Conservation (phyloP, 1,139 yeast genomes). For the Meyerozyma guilliermondii region DNA sequence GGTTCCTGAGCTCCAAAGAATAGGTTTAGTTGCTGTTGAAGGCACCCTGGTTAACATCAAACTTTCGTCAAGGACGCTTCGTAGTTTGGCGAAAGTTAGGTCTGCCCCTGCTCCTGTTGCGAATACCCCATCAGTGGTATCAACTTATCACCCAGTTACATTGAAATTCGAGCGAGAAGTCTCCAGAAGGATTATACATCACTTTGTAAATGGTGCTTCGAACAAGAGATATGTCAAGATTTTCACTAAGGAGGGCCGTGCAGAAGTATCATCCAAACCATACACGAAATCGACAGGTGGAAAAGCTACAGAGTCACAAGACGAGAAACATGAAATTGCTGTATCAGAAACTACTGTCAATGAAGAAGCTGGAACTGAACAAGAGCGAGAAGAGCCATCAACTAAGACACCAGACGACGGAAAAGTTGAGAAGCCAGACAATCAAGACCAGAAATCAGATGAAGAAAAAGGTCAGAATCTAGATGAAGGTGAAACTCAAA, state of each 20-base stretch:
- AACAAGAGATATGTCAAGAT: constrained; percentile 24
- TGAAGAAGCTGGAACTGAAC: too few relatives aligned
- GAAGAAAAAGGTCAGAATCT: too few relatives aligned
- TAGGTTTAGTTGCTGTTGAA: constrained; percentile 1
- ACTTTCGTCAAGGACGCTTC: constrained; percentile 6
- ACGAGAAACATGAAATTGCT: background rate
- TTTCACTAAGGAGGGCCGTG: constrained; percentile 17
- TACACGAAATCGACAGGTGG: too few relatives aligned
- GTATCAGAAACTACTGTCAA: background rate
- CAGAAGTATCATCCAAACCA: constrained; percentile 12
- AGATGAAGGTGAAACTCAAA: too few relatives aligned
- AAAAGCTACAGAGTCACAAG: background rate
- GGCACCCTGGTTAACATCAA: constrained; percentile 8
- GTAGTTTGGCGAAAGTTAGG: constrained; percentile 6
- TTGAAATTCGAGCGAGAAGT: background rate
- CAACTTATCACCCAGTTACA: constrained; percentile 4
- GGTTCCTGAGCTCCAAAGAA: constrained; percentile 2
- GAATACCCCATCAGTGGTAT: background rate
- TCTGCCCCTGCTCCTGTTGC: background rate
- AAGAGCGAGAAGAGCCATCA: too few relatives aligned
- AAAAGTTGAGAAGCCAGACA: constrained; percentile 9
- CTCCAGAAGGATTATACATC: background rate
- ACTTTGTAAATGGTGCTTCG: background rate
- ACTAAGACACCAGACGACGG: constrained; percentile 12
- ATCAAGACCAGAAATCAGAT: constrained; percentile 10